Evolutionary conservation across 495 filamentous ascomycete species (phyloP), one percentile per base, ranked within the genome.

Genomic region (Apiosordaria backusii): DNA sequence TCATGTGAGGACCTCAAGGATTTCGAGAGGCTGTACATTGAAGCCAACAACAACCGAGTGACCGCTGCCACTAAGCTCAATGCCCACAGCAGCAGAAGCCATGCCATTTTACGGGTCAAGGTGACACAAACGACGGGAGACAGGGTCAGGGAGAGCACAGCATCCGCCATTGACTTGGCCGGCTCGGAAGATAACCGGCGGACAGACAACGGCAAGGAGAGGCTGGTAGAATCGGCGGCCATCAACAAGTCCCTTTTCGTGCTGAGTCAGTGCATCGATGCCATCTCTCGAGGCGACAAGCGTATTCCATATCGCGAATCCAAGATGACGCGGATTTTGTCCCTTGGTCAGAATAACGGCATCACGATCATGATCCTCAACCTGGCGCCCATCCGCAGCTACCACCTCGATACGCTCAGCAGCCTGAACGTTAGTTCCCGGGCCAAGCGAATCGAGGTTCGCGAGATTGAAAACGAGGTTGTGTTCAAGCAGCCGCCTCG

Each of bases 171-270:
- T 78, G 95, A 99, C 81, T 83, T 99, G 69, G 95, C 95, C 58
- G 95, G 95, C 10, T 97, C 92, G 15, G 95, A 99, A 76, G 95
- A 99, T 74, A 99, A 99, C 75, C 83, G 95, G 24, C 79, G 95
- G 40, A 99, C 95, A 0, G 93, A 96, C 40, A 99, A 99, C 78
- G 92, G 89, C 67, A 96, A 95, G 77, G 92, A 97, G 72, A 83
- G 95, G 16, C 84, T 99, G 81, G 84, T 96, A 2, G 95, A 99
- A 76, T 97, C 92, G n/a, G 92, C 93, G 2, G 96, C 92, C 74
- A 99, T 99, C 81, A 99, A 99, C 83, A 99, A 97, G 80, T 93
- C 89, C 67, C 82, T 99, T 13, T 99, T 99, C 70, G 93, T 97
- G 29, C 80, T 99, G 27, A 92, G 92, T 23, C 93, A 97, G 74